A percentile compares a stretch with the other conserved stretches of the same genome.
phyloP scores from a whole-genome alignment of 2,329 filamentous ascomycete genomes.

The Aspergillus tanneri region DNA sequence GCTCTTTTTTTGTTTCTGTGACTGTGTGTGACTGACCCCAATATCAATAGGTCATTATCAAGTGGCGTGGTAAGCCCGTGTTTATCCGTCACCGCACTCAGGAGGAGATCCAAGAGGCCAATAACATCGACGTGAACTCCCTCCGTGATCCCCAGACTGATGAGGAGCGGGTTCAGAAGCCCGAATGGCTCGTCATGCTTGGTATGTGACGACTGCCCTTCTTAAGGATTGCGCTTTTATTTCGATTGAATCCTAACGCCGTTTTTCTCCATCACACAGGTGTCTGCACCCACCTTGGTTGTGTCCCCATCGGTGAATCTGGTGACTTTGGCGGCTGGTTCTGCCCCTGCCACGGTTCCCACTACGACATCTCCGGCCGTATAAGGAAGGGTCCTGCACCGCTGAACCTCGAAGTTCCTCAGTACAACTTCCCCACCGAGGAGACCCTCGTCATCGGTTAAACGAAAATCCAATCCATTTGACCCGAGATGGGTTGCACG shows the following conservation, averaged over 20 bases:
- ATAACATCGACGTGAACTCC: slow-evolving; percentile 75
- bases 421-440: slow-evolving; percentile 90
- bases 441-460: slow-evolving; percentile 91
- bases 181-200: slow-evolving; percentile 98
- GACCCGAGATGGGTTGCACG: background rate
- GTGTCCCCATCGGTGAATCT: slow-evolving; percentile 97
- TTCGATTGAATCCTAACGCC: slow-evolving; percentile 6
- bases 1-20: background rate
- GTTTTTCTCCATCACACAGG: too few relatives aligned
- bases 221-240: background rate
- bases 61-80: slow-evolving; percentile 99
- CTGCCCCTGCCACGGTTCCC: slow-evolving; percentile 99
- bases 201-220: slow-evolving; percentile 54
- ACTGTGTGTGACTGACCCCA: slow-evolving; percentile 10
- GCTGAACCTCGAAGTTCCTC: slow-evolving; percentile 92
- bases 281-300: slow-evolving; percentile 98
- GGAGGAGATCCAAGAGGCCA: slow-evolving; percentile 91
- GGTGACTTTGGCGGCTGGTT: slow-evolving; percentile 99
- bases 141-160: slow-evolving; percentile 92
- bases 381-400: slow-evolving; percentile 96
- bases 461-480: slow-evolving; percentile 27
- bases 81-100: slow-evolving; percentile 98
- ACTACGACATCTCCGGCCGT: slow-evolving; percentile 99
- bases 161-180: slow-evolving; percentile 91
- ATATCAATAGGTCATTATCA: slow-evolving; percentile 79